These are phyloP conservation scores for Papiliotrema nemorosa DNA, from an alignment of 1,284 basidiomycete species.

Conservation along the genomic window DNA sequence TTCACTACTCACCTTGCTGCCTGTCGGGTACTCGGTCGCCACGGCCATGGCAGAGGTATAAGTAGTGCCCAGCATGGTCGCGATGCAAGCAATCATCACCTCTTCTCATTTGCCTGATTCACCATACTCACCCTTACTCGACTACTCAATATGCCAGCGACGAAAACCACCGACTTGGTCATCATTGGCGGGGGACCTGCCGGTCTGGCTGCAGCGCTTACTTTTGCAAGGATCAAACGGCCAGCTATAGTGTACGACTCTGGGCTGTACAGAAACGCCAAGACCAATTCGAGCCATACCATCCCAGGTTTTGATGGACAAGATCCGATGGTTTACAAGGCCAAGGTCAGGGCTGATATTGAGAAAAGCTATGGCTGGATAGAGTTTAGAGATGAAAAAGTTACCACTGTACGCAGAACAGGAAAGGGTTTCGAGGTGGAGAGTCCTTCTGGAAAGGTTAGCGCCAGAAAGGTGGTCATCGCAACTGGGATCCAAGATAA, in stretches of 20 bases:
- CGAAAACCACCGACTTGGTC: slow-evolving; percentile 20
- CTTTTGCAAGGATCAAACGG: slow-evolving; percentile 23
- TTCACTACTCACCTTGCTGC: too few relatives aligned
- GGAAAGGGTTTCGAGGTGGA: slow-evolving; percentile 14
- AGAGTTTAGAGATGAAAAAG: slow-evolving; percentile 11
- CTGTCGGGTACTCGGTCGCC: too few relatives aligned
- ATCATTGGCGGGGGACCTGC: slow-evolving; percentile 36
- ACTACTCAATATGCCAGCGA: neutral
- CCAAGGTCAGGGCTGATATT: slow-evolving; percentile 10
- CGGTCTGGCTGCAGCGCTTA: slow-evolving; percentile 24
- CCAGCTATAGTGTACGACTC: slow-evolving; percentile 28
- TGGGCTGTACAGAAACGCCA: slow-evolving; percentile 24
- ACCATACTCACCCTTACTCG: too few relatives aligned
- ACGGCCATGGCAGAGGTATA: too few relatives aligned
- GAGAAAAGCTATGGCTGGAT: slow-evolving; percentile 13
- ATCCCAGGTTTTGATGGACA: slow-evolving; percentile 21
- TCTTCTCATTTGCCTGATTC: too few relatives aligned
- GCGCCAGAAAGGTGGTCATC: slow-evolving; percentile 26
- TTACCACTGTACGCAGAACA: slow-evolving; percentile 10
- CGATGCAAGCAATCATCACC: too few relatives aligned
- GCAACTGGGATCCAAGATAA: slow-evolving; percentile 31
- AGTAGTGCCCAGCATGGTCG: too few relatives aligned
- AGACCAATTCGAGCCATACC: slow-evolving; percentile 15
- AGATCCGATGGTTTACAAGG: slow-evolving; percentile 11
- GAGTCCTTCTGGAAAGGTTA: slow-evolving; percentile 16